These are phyloP conservation scores for Pontederia paniculata DNA, from an alignment of 176 grass and related monocot genomes.

Conservation along the genomic window DNA sequence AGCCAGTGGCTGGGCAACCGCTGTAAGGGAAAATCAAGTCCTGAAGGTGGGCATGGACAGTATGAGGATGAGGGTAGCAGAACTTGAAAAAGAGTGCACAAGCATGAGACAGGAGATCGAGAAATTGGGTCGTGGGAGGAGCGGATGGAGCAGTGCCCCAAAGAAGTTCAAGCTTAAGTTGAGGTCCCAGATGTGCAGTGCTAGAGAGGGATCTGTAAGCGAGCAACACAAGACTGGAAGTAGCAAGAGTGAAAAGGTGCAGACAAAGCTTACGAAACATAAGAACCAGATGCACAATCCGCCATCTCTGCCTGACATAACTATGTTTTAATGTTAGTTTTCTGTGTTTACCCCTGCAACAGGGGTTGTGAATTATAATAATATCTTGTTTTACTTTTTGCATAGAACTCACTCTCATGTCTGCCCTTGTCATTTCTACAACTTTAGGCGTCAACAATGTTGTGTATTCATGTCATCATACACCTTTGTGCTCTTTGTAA, in stretches of 20 bases:
- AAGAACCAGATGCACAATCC: neutral
- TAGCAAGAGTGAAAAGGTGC: neutral
- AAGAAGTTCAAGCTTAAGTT: neutral
- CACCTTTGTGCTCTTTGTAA: too few relatives aligned
- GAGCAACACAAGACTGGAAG: neutral
- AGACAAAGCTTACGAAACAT: neutral
- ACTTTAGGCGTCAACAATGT: too few relatives aligned
- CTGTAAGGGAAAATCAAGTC: slow-evolving; percentile 1
- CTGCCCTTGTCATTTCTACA: too few relatives aligned
- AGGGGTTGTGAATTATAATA: neutral
- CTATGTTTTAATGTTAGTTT: neutral
- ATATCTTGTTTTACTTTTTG: too few relatives aligned
- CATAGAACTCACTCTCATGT: too few relatives aligned
- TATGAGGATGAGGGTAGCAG: slow-evolving; percentile 4
- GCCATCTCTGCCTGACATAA: neutral
- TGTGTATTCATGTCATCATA: too few relatives aligned
- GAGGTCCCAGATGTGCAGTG: slow-evolving; percentile 1
- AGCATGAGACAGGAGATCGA: slow-evolving; percentile 1
- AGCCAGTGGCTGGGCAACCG: neutral
- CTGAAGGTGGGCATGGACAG: slow-evolving; percentile 3
- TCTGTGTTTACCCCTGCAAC: neutral
- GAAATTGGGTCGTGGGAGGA: neutral
- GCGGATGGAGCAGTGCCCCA: neutral
- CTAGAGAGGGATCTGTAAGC: neutral
- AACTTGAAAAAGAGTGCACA: slow-evolving; percentile 4